Evolutionary conservation across 495 filamentous ascomycete species (phyloP), one percentile per base, ranked within the genome.

Genomic region (Trichoderma orchidacearum): DNA sequence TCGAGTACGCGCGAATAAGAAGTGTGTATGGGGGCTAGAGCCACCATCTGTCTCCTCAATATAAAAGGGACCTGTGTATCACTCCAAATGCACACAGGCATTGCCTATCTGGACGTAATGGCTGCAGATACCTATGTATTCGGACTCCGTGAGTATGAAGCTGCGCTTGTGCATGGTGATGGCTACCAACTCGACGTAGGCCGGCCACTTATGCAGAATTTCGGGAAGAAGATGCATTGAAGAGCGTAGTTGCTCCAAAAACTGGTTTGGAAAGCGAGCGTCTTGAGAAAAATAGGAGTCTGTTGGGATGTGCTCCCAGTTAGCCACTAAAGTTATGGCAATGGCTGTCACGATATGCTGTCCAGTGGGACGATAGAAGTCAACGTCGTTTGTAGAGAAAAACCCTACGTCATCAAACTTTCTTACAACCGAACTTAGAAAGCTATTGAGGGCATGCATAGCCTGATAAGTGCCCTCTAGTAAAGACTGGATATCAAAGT

Each of bases 131-230:
- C 34, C 34, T 4, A 36, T 15, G 34, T 36, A 36, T 13, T n/a
- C 34, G 9, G 34, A 36, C 12, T 36, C 4, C 4, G 34, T 36
- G 34, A 36, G 34, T n/a, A 36, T 36, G 7, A 36, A 15, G 34
- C 34, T 36, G 12, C 57, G 57, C 5, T 52, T 52, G 1, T 52
- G 57, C 57, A 59, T 59, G 3, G 57, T 59, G 25, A 59, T 50
- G 1, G 23, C 29, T 15, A 59, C 21, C 21, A 59, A 52, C 29
- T 59, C 57, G 25, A 55, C 52, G n/a, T 59, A 59, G 1, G 57
- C 57, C n/a, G 57, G 52, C 51, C 52, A 59, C 17, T 51, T 55
- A 11, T 59, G 52, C n/a, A 59, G 34, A 5, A 55, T 50, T 25
- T 59, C 57, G 11, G 57, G 57, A 3, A 59, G 35, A 25, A 50